These are phyloP conservation scores for Starmerella apis DNA, from an alignment of 805 yeast species.

Conservation along the genomic window DNA sequence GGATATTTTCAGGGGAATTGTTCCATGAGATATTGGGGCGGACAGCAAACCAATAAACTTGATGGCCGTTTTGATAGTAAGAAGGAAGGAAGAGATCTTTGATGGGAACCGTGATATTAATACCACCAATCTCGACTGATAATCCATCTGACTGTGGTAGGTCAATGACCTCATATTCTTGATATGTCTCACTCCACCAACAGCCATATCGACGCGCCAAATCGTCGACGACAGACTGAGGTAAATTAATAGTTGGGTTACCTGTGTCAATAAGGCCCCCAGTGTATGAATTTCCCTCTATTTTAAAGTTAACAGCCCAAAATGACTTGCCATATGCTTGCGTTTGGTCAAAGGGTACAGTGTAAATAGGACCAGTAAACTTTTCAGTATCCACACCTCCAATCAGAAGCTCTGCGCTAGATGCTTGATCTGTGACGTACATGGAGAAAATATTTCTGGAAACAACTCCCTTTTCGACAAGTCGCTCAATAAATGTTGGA, in stretches of 20 bases:
- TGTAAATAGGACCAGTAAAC: slow-evolving; percentile 32
- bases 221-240: slow-evolving; percentile 23
- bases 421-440: slow-evolving; percentile 28
- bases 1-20: slow-evolving; percentile 1
- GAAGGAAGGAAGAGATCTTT: slow-evolving; percentile 23
- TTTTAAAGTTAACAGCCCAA: slow-evolving; percentile 8
- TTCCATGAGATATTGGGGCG: not conserved
- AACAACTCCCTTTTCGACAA: slow-evolving; percentile 34
- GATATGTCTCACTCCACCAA: not conserved
- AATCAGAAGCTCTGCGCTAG: slow-evolving; percentile 33
- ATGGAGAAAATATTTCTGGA: slow-evolving; percentile 37
- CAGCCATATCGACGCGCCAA: slow-evolving; percentile 13
- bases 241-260: slow-evolving; percentile 40
- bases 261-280: slow-evolving; percentile 41
- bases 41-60: not conserved
- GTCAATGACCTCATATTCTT: not conserved
- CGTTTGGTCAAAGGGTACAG: slow-evolving; percentile 24
- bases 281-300: slow-evolving; percentile 3
- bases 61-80: slow-evolving; percentile 2
- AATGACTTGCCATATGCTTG: not conserved
- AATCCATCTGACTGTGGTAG: not conserved
- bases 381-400: slow-evolving; percentile 38
- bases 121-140: slow-evolving; percentile 16
- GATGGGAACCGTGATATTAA: slow-evolving; percentile 18
- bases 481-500: slow-evolving; percentile 26